Base-by-base conservation (phyloP, 345 rosid species). In the Murraya koenigii region DNA sequence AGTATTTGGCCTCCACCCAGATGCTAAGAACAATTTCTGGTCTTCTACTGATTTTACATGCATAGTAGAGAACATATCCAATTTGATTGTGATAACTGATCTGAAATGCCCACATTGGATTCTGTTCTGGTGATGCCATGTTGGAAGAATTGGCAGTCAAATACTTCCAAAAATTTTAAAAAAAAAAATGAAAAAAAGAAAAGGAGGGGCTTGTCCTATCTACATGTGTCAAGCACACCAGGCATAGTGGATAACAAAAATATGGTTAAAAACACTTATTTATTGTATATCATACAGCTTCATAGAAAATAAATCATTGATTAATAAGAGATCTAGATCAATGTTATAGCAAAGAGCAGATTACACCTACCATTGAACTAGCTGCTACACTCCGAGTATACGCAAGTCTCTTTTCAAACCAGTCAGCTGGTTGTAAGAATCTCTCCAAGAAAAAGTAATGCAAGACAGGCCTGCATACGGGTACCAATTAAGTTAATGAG, bases 371-470 rank as follows among this genome's bases (percentile, higher is more conserved):
- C 99, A 95, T 95, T 84, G 99, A 95, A 86, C 93, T 94, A 77
- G 98, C 87, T 76, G 98, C 97, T 59, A 95, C 95, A 83, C 99
- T 94, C 78, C 97, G 91, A 17, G 98, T 89, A 83, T 91, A 95
- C 30, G 98, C 98, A 77, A 95, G 98, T 86, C 99, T 89, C 87
- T 91, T 95, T 89, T 92, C 98, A 91, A 93, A 95, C 99, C 99
- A 94, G 85, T 91, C 97, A 81, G 98, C 91, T 30, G 98, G 99
- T 81, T 88, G 93, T 80, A 88, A 79, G 80, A 93, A 95, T 66
- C 93, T 93, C 82, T 95, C 99, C 80, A 94, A 79, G 78, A 95
- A 95, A 83, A 95, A 95, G 78, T 94, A 83, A 88, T 93, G 99
- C 98, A 95, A 84, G 67, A 95, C 98, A 78, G 99, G 97, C 87